Evolutionary conservation across 192 early-diverging fungal genomes (phyloP).

Genomic region (Geranomyces variabilis): DNA sequence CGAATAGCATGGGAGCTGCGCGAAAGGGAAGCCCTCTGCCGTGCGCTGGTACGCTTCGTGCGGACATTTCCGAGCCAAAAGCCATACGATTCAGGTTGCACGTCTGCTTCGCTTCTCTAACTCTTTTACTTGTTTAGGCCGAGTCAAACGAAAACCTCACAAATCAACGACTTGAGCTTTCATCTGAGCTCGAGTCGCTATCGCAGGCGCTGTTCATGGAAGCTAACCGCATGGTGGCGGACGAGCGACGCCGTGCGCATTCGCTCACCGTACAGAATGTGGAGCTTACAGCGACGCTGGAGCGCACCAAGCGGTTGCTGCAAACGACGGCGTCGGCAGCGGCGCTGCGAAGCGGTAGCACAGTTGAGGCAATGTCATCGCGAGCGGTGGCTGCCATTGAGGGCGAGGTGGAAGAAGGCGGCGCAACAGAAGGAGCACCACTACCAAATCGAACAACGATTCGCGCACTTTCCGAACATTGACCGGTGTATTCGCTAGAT

Average conservation of each 20-base stretch:
- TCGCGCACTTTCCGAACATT: too few relatives aligned
- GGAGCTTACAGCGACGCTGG: conserved; percentile 22
- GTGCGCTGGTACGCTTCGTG: conserved; percentile 25
- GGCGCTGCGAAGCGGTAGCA: background rate
- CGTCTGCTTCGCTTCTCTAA: background rate
- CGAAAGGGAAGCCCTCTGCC: conserved; percentile 19
- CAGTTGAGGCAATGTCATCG: background rate
- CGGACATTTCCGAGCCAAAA: background rate
- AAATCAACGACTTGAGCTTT: conserved; percentile 3
- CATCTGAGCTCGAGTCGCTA: conserved; percentile 23
- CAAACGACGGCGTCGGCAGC: conserved; percentile 20
- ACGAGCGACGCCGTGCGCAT: conserved; percentile 20
- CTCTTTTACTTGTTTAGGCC: background rate
- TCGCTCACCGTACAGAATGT: conserved; percentile 8
- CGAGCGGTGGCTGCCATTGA: background rate
- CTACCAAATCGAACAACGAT: too few relatives aligned
- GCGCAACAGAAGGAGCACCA: too few relatives aligned
- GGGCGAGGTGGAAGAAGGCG: too few relatives aligned
- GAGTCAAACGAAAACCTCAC: background rate
- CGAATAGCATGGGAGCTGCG: conserved; percentile 17
- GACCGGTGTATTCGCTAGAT: too few relatives aligned
- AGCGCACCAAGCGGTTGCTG: conserved; percentile 11
- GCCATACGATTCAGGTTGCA: background rate
- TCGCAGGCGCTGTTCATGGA: conserved; percentile 28
- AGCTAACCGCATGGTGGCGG: conserved; percentile 34